Conservation (phyloP, 345 rosid genomes). For the Aquilaria sinensis region DNA sequence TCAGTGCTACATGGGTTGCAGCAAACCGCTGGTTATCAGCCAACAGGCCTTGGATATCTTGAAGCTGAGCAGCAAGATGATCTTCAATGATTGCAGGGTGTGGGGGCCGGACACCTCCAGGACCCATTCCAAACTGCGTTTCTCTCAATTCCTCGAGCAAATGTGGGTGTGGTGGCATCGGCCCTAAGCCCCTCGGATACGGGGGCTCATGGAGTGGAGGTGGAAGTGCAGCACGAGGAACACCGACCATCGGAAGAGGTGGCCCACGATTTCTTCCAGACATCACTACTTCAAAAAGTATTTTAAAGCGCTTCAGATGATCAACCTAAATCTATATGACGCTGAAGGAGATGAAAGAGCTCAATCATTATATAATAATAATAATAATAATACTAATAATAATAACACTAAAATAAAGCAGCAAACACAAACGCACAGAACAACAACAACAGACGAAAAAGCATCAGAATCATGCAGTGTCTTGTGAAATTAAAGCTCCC, state of each 20-base stretch:
- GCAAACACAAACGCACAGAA: too few species aligned
- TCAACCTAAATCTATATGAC: neutral
- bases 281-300: slow-evolving; percentile 19
- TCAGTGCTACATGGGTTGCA: slow-evolving; percentile 88
- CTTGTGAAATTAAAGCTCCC: too few species aligned
- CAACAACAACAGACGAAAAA: too few species aligned
- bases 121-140: slow-evolving; percentile 48
- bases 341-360: too few species aligned
- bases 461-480: too few species aligned
- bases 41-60: slow-evolving; percentile 80
- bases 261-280: slow-evolving; percentile 54
- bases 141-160: slow-evolving; percentile 64
- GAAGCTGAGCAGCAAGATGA: slow-evolving; percentile 68
- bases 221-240: slow-evolving; percentile 40
- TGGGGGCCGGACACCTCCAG: slow-evolving; percentile 47
- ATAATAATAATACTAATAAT: too few species aligned
- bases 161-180: slow-evolving; percentile 42
- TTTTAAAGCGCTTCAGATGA: neutral
- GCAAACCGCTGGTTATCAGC: slow-evolving; percentile 86
- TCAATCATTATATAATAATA: too few species aligned
- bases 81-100: slow-evolving; percentile 69
- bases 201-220: slow-evolving; percentile 47
- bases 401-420: too few species aligned
- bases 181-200: slow-evolving; percentile 50
- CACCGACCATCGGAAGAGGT: slow-evolving; percentile 34